Base-by-base conservation (phyloP, 1,139 yeast genomes). In the Blastobotrys petasosporus region DNA sequence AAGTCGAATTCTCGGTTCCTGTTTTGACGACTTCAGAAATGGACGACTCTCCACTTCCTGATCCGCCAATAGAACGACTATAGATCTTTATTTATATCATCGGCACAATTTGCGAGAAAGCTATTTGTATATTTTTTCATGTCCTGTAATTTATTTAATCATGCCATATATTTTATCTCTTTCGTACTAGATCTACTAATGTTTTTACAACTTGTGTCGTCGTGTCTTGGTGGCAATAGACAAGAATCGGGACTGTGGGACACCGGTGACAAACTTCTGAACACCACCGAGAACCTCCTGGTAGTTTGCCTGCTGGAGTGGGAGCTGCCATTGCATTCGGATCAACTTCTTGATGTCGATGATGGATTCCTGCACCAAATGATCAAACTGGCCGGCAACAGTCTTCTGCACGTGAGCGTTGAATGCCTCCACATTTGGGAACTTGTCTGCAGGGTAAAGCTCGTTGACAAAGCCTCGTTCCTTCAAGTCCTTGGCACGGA, bases 201-300 rank as follows among this genome's bases (percentile, higher is more conserved):
- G n/a, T n/a, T n/a, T n/a, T 45, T 53, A 80, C 52, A 84, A 60
- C 67, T 84, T 84, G 62, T 82, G 88, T 58, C 75, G 76, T 50
- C 79, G 70, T 50, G 74, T 71, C 63, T 76, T 81, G 46, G 66
- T 65, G 31, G 77, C 74, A 60, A 85, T 68, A 58, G 74, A 72
- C 38, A 67, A 68, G 61, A 85, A 85, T 45, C 88, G 75, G 42
- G 68, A 62, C 64, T 85, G 94, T 2, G 96, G 95, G 51, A 76
- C 73, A 43, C 94, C 92, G 51, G 75, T 69, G 41, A 82, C 68
- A 83, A 92, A 87, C 59, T 77, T 77, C 47, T 74, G 71, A 52
- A 85, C 73, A 3, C 95, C 95, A 47, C 72, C 70, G 54, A 80
- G 70, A 32, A 80, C 80, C 65, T 86, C 96, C 51, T 74, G 73